Evolutionary conservation across 192 early-diverging fungal species (phyloP).

Genomic region (Rhizophagus prolifer): DNA sequence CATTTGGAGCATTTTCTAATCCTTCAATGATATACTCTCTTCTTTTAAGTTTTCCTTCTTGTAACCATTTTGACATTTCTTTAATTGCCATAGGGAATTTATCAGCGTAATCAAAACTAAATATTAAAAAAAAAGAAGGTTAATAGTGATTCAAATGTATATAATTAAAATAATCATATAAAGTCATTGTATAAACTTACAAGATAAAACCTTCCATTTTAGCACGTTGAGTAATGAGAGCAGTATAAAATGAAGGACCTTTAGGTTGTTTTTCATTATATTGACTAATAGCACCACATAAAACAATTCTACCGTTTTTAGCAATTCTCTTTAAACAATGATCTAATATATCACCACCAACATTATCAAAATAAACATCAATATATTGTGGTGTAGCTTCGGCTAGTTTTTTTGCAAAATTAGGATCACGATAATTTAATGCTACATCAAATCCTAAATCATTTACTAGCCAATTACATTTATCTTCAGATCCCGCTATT

Average conservation of each 20-base stretch:
- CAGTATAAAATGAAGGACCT: conserved; percentile 44
- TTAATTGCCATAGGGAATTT: conserved; percentile 40
- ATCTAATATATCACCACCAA: conserved; percentile 55
- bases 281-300: conserved; percentile 54
- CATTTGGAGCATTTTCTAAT: conserved; percentile 52
- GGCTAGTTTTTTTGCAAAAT: conserved; percentile 40
- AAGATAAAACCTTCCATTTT: conserved; percentile 57
- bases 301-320: conserved; percentile 46
- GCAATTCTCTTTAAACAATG: conserved; percentile 42
- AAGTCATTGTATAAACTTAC: not conserved
- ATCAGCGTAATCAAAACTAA: conserved; percentile 38
- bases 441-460: conserved; percentile 52
- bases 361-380: conserved; percentile 59
- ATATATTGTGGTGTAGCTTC: conserved; percentile 45
- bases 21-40: conserved; percentile 45
- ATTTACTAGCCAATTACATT: conserved; percentile 49
- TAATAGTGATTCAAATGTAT: not conserved
- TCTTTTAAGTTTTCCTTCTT: conserved; percentile 46
- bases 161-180: not conserved
- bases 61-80: conserved; percentile 49
- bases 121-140: not conserved
- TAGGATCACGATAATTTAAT: conserved; percentile 52
- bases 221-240: conserved; percentile 47
- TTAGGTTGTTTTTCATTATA: conserved; percentile 44
- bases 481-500: conserved; percentile 54